Evolutionary conservation across 306 rosid species (phyloP).

Genomic region (Citrullus amarus): DNA sequence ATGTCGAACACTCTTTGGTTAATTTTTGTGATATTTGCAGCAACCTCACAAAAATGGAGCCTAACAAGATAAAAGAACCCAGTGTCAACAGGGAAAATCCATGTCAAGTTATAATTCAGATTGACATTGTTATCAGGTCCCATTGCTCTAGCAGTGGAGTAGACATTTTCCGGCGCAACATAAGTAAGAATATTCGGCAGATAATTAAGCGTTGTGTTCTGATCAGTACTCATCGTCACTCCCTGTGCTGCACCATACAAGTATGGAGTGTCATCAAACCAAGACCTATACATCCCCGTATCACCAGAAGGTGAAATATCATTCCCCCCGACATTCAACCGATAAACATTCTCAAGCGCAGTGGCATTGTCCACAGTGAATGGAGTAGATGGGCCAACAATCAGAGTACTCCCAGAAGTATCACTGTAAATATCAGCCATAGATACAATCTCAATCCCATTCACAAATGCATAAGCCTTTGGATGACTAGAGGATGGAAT

Average conservation of each 20-base stretch:
- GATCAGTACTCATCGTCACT: constrained; percentile 41
- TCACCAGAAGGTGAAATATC: constrained; percentile 62
- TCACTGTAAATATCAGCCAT: constrained; percentile 67
- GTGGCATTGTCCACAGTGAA: constrained; percentile 40
- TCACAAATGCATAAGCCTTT: constrained; percentile 67
- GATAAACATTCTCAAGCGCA: constrained; percentile 58
- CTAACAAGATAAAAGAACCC: constrained; percentile 80
- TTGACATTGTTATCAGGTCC: constrained; percentile 47
- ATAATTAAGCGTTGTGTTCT: constrained; percentile 28
- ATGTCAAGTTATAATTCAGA: constrained; percentile 60
- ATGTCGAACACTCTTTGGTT: constrained; percentile 67
- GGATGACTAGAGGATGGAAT: constrained; percentile 43
- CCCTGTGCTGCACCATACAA: constrained; percentile 58
- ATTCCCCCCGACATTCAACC: constrained; percentile 84
- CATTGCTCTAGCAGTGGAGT: constrained; percentile 76
- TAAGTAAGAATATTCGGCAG: constrained; percentile 30
- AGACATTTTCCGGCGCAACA: constrained; percentile 61
- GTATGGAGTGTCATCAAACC: constrained; percentile 53
- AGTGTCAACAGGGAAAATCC: constrained; percentile 63
- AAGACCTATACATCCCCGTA: constrained; percentile 76
- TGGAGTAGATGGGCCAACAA: constrained; percentile 30
- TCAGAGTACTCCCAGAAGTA: constrained; percentile 19
- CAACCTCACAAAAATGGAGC: constrained; percentile 80
- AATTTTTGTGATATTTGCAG: constrained; percentile 11
- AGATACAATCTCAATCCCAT: constrained; percentile 86